Evolutionary conservation across 192 early-diverging fungal genomes (phyloP), one percentile per base, ranked within the genome.

Genomic region (Backusella mclennaniae): DNA sequence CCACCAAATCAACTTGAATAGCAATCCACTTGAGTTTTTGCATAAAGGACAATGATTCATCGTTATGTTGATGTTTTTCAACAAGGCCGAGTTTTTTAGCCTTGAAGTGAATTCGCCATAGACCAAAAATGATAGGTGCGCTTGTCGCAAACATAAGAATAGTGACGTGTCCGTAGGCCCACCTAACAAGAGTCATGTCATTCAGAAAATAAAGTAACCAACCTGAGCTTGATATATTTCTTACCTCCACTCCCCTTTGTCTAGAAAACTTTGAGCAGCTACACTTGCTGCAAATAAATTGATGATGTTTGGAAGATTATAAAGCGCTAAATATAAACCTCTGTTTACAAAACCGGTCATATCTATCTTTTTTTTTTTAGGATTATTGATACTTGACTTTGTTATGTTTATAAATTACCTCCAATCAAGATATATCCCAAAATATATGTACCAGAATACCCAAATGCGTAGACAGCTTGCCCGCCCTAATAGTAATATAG

Each of bases 381-480:
- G 4, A 17, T 44, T 44, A 44, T 14, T 44, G 42, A 4, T 44
- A 3, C 12, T 14, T 15, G 12, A 12, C 0, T 44, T 44, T 14
- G 15, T 0, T 44, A 17, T 17, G 12, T 15, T 44, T 4, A 44
- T 44, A 14, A 44, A 17, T 44, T 59, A 73, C 72, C 72, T 59
- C 52, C 72, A 63, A 73, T 73, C n/a, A 73, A 49, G 35, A 73
- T 63, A n/a, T 21, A 49, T 31, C 72, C 72, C 11, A 73, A 49
- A 63, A 73, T 63, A 35, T 39, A 35, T 17, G 36, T 63, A 19
- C 76, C 76, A 26, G 76, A 59, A 41, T 77, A 77, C 1, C 76
- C 76, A 29, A 77, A 77, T 7, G 68, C 35, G 33, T 77, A 77
- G n/a, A 77, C 63, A 35, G 71, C 39, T 66, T 77, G 67, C 2